These are phyloP conservation scores for Sanguinoderma infundibulare DNA, from an alignment of 1,284 basidiomycete genomes.

Conservation along the genomic window DNA sequence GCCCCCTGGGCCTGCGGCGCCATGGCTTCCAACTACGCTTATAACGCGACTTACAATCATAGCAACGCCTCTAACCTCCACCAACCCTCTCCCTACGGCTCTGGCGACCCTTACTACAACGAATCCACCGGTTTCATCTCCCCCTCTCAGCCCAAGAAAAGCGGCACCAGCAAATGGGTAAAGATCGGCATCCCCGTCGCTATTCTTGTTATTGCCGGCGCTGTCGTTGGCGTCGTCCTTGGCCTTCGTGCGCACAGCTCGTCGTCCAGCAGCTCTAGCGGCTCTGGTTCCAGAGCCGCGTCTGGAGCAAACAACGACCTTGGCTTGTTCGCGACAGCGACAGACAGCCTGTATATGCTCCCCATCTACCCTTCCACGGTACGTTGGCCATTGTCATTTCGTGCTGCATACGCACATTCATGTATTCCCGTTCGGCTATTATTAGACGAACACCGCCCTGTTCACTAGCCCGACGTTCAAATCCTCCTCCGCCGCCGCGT, in stretches of 20 bases:
- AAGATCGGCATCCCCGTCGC: conserved; percentile 69
- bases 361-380: conserved; percentile 90
- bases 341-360: conserved; percentile 74
- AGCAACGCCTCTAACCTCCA: conserved; percentile 24
- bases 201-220: conserved; percentile 72
- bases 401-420: background rate
- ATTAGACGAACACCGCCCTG: conserved; percentile 79
- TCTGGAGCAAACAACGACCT: conserved; percentile 61
- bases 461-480: conserved; percentile 79
- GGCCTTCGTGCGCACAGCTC: conserved; percentile 55
- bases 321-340: conserved; percentile 75
- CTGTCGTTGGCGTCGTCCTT: conserved; percentile 80
- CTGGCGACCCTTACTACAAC: conserved; percentile 67
- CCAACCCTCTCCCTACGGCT: conserved; percentile 46
- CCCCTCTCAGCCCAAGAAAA: conserved; percentile 45
- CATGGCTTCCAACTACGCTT: conserved; percentile 47
- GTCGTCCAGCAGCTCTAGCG: conserved; percentile 18
- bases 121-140: conserved; percentile 70
- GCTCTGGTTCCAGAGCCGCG: conserved; percentile 25
- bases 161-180: conserved; percentile 59
- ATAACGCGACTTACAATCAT: conserved; percentile 50
- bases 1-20: conserved; percentile 24
- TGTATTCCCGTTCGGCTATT: background rate
- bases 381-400: conserved; percentile 38
- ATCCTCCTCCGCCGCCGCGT: conserved; percentile 50